Conservation (phyloP, 176 grass and related monocot genomes). For the Carex pumila region DNA sequence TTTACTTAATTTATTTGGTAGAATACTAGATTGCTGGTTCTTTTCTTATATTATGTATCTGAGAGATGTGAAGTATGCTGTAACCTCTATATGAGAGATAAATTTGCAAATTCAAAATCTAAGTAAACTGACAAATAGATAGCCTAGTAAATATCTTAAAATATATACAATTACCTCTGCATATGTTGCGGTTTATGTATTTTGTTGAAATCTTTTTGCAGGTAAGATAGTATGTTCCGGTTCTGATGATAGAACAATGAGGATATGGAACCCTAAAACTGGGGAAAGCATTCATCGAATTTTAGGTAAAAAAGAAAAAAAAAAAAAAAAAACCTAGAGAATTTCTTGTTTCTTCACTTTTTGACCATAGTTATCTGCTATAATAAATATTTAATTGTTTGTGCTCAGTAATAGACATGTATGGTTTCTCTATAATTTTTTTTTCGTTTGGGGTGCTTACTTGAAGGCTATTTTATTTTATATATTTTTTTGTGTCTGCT, state of each 20-base stretch:
- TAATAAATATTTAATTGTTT: background rate
- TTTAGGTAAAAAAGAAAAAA: slow-evolving; percentile 34
- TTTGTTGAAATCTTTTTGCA: slow-evolving; percentile 27
- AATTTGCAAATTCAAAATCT: background rate
- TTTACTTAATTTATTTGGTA: background rate
- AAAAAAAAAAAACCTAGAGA: background rate
- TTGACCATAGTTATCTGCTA: background rate
- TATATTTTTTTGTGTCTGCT: background rate
- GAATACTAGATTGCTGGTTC: background rate
- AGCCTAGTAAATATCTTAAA: background rate
- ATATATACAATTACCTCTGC: background rate
- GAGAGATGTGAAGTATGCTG: background rate
- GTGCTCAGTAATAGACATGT: background rate
- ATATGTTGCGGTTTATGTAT: background rate
- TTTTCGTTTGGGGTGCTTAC: background rate
- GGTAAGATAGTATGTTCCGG: slow-evolving; percentile 86
- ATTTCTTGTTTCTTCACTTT: background rate
- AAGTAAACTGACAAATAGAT: background rate
- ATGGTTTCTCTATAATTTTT: background rate
- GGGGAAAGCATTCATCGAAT: slow-evolving; percentile 60
- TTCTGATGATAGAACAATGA: slow-evolving; percentile 74
- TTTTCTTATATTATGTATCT: background rate
- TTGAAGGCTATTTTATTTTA: background rate
- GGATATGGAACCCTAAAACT: slow-evolving; percentile 84
- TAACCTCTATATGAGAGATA: background rate